Conservation (phyloP, 495 filamentous ascomycete genomes). For the Aspergillus asperescens region DNA sequence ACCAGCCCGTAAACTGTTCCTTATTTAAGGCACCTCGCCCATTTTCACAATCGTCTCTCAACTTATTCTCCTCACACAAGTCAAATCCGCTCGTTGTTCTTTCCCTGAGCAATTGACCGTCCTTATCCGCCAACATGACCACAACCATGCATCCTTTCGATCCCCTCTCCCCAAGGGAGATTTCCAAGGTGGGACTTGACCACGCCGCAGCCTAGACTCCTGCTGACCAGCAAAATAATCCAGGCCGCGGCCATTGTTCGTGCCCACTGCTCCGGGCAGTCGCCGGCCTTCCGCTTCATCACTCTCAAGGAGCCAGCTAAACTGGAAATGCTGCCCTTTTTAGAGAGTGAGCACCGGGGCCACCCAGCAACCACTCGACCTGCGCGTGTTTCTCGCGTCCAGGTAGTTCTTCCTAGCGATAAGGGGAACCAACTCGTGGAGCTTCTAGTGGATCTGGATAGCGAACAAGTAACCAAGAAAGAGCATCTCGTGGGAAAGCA, state of each 20-base stretch:
- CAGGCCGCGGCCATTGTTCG: background rate
- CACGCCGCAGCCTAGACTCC: background rate
- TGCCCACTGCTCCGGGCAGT: background rate
- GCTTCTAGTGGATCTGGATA: background rate
- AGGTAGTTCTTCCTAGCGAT: background rate
- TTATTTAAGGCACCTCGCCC: background rate
- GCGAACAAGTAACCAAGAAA: background rate
- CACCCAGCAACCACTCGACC: background rate
- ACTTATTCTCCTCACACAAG: too few species aligned
- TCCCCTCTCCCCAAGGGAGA: background rate
- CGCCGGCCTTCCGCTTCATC: background rate
- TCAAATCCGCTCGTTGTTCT: background rate
- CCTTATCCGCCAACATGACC: background rate
- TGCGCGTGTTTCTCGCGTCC: background rate
- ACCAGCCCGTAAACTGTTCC: too few species aligned
- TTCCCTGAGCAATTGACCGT: background rate
- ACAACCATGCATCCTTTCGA: background rate
- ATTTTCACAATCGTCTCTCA: background rate
- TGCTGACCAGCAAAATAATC: background rate
- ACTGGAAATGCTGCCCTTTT: background rate
- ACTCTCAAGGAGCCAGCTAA: background rate
- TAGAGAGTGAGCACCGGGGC: background rate
- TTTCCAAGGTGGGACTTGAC: background rate
- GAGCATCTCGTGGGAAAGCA: background rate
- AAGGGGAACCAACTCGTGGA: background rate